Conservation (phyloP, 2,329 filamentous ascomycete species). For the Allantophomopsis cytisporea region DNA sequence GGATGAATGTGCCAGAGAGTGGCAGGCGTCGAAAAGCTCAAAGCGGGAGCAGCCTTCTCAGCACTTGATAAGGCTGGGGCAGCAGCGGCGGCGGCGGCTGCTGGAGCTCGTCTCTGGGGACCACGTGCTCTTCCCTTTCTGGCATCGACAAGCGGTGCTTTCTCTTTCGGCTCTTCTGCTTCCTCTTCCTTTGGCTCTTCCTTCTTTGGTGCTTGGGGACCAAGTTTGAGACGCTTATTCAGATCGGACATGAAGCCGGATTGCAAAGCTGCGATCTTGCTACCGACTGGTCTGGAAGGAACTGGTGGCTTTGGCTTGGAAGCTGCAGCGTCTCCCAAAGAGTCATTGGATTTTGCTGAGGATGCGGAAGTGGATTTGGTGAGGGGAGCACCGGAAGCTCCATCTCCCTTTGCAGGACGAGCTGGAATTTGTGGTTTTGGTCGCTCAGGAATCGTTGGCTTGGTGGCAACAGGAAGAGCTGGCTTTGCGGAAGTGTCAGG, state of each 20-base stretch:
- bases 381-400: conserved; percentile 16
- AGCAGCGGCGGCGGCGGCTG: conserved; percentile 23
- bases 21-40: conserved; percentile 17
- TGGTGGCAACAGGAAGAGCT: conserved; percentile 5
- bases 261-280: conserved; percentile 84
- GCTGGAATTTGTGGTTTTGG: conserved; percentile 47
- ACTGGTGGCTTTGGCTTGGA: conserved; percentile 72
- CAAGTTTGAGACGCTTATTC: conserved; percentile 77
- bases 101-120: conserved; percentile 62
- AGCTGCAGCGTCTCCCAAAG: conserved; percentile 26
- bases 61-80: conserved; percentile 6
- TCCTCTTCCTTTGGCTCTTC: conserved; percentile 48
- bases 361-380: conserved; percentile 12
- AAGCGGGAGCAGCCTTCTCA: conserved; percentile 4
- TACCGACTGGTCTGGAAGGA: conserved; percentile 62
- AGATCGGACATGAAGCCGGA: conserved; percentile 87
- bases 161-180: conserved; percentile 46
- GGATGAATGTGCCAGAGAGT: conserved; percentile 26
- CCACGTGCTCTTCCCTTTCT: conserved; percentile 84
- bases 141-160: conserved; percentile 73
- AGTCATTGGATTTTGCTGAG: conserved; percentile 17
- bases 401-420: conserved; percentile 42
- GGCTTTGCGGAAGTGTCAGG: conserved; percentile 1
- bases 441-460: conserved; percentile 34
- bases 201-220: conserved; percentile 69